Evolutionary conservation across 2,329 filamentous ascomycete species (phyloP).

Genomic region (Fusarium siculi): DNA sequence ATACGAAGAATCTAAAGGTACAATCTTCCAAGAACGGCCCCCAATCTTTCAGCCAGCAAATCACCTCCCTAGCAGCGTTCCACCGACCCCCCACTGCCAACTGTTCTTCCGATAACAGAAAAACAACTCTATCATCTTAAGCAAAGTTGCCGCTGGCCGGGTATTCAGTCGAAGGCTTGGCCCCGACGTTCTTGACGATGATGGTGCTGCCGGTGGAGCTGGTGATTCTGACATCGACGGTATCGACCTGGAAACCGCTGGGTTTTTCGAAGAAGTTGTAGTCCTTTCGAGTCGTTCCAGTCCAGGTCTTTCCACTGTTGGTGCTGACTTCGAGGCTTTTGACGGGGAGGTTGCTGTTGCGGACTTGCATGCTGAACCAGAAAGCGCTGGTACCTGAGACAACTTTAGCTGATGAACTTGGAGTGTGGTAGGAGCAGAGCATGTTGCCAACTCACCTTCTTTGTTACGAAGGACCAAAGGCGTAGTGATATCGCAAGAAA

Average conservation of each 20-base stretch:
- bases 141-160: slow-evolving; percentile 49
- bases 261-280: slow-evolving; percentile 73
- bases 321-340: slow-evolving; percentile 68
- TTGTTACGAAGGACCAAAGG: slow-evolving; percentile 57
- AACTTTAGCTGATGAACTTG: not conserved
- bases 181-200: slow-evolving; percentile 61
- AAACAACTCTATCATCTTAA: not conserved
- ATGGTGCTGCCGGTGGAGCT: slow-evolving; percentile 62
- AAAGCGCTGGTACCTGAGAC: slow-evolving; percentile 33
- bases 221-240: slow-evolving; percentile 67
- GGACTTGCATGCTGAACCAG: slow-evolving; percentile 65
- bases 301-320: slow-evolving; percentile 68
- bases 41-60: not conserved
- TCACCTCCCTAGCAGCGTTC: not conserved
- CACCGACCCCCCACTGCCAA: not conserved
- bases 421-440: fast-evolving
- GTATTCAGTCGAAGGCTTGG: slow-evolving; percentile 47
- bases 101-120: too few relatives aligned
- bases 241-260: slow-evolving; percentile 64
- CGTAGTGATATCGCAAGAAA: slow-evolving; percentile 55
- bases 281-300: slow-evolving; percentile 59
- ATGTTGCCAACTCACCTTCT: slow-evolving; percentile 49
- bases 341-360: slow-evolving; percentile 69
- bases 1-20: not conserved
- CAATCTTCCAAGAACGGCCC: not conserved